Base-by-base conservation (phyloP, 1,139 yeast genomes). In the Zhuliangozyma parablackwelliae region DNA sequence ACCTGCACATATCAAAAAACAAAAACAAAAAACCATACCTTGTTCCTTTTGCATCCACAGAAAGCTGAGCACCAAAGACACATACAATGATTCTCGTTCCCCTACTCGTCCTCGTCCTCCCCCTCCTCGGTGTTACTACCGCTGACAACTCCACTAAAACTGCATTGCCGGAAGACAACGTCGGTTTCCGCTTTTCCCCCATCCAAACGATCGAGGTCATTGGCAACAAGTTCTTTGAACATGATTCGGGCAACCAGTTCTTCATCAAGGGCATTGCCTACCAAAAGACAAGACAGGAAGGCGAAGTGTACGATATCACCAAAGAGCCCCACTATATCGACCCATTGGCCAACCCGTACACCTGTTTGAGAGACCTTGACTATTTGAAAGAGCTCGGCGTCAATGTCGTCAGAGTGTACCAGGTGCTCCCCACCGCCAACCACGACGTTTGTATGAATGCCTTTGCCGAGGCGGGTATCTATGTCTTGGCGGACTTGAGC, bases 241-340 rank as follows among this genome's bases (percentile, higher is more conserved):
- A 63, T 3, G 57, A 53, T 12, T 24, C 43, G 10, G 74, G 73
- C 1, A 59, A 65, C 23, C 82, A 75, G 54, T 78, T 77, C 51
- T 75, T 69, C 45, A 63, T 78, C 41, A 76, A 73, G 42, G 84
- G 84, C 9, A 70, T 77, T 29, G 81, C 82, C 1, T 78, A 78
- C 46, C 83, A 78, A 48, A 75, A 74, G 31, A 59, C 69, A 32
- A 53, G 70, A 38, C 57, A 62, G 28, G 61, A 60, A 35, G 59
- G 54, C 10, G 65, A 59, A 23, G 37, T 43, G 8, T 59, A 49
- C 31, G 53, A 50, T 26, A 46, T 48, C 10, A 37, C 45, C 2
- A 37, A 43, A 1, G 57, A 60, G 10, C 53, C 64, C 7, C 65
- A 65, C 12, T 77, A 72, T 45, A 64, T 74, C 27, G 85, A 79